A percentile compares a stretch with the other conserved stretches of the same genome.
These are phyloP conservation scores for Cutaneotrichosporon sp. DNA, from an alignment of 1,284 basidiomycete genomes.

Conservation along the genomic window DNA sequence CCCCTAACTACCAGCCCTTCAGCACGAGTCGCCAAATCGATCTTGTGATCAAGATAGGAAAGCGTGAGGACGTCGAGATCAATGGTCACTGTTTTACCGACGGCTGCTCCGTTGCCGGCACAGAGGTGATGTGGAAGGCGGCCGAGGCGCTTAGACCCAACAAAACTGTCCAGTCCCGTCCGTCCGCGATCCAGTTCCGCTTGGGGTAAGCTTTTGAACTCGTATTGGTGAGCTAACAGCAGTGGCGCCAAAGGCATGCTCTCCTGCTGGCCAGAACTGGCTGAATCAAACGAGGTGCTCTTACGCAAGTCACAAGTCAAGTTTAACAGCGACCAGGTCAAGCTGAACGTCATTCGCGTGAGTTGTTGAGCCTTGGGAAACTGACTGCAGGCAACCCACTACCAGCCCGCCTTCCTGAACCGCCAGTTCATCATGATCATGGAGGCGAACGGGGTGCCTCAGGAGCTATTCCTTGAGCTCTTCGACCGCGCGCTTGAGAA, in stretches of 20 bases:
- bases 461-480: slow-evolving; percentile 39
- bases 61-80: slow-evolving; percentile 21
- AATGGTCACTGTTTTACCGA: slow-evolving; percentile 49
- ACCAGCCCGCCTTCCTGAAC: slow-evolving; percentile 51
- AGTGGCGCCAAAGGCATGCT: slow-evolving; percentile 54
- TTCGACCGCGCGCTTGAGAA: slow-evolving; percentile 40
- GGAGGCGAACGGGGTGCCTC: slow-evolving; percentile 45
- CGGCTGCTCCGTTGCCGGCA: slow-evolving; percentile 46
- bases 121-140: slow-evolving; percentile 41
- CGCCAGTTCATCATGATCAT: slow-evolving; percentile 54
- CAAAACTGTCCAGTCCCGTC: slow-evolving; percentile 31
- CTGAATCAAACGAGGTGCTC: slow-evolving; percentile 34
- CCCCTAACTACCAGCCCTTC: slow-evolving; percentile 32
- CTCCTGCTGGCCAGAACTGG: slow-evolving; percentile 43
- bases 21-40: slow-evolving; percentile 43
- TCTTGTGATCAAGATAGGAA: slow-evolving; percentile 25
- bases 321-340: slow-evolving; percentile 40
- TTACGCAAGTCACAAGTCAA: slow-evolving; percentile 49
- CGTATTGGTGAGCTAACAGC: slow-evolving; percentile 12
- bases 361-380: slow-evolving; percentile 6
- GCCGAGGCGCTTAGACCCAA: slow-evolving; percentile 41
- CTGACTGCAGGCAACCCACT: slow-evolving; percentile 44
- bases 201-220: slow-evolving; percentile 36
- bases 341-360: slow-evolving; percentile 48
- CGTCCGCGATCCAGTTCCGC: slow-evolving; percentile 52